These are phyloP conservation scores for Oryza australiensis DNA, from an alignment of 176 grass and related monocot genomes.

Conservation along the genomic window DNA sequence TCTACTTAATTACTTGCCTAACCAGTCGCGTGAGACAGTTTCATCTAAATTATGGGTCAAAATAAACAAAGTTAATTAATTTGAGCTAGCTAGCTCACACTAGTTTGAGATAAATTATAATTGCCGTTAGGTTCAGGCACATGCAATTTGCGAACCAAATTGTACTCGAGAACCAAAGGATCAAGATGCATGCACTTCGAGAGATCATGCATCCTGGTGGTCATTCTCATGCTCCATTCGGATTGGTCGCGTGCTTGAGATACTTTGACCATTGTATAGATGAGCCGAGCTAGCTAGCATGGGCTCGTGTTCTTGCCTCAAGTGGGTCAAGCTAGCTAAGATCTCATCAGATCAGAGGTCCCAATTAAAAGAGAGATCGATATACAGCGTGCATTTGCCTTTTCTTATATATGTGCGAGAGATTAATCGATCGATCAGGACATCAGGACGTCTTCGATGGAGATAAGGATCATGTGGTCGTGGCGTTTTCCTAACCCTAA, in stretches of 20 bases:
- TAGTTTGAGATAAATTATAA: background rate
- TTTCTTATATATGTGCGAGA: constrained; percentile 6
- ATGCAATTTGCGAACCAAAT: constrained; percentile 32
- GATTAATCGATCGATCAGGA: background rate
- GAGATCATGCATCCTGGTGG: constrained; percentile 4
- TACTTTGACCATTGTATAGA: constrained; percentile 34
- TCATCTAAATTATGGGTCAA: constrained; percentile 7
- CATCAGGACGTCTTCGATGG: background rate
- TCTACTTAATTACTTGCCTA: background rate
- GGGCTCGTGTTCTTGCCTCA: constrained; percentile 37
- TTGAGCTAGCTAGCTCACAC: background rate
- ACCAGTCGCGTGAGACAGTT: background rate
- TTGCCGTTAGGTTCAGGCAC: background rate
- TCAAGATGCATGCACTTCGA: constrained; percentile 34
- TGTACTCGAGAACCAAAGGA: background rate
- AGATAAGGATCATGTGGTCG: constrained; percentile 32
- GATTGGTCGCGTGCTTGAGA: constrained; percentile 33
- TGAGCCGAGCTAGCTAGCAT: constrained; percentile 25
- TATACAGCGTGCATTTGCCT: background rate
- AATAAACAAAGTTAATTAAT: background rate
- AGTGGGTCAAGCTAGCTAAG: constrained; percentile 29
- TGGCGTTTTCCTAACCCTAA: constrained; percentile 48
- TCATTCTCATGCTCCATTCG: background rate
- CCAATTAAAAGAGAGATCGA: constrained; percentile 30
- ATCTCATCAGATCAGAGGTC: constrained; percentile 17